These are phyloP conservation scores for Botrytis squamosa DNA, from an alignment of 2,329 filamentous ascomycete species.

Conservation along the genomic window DNA sequence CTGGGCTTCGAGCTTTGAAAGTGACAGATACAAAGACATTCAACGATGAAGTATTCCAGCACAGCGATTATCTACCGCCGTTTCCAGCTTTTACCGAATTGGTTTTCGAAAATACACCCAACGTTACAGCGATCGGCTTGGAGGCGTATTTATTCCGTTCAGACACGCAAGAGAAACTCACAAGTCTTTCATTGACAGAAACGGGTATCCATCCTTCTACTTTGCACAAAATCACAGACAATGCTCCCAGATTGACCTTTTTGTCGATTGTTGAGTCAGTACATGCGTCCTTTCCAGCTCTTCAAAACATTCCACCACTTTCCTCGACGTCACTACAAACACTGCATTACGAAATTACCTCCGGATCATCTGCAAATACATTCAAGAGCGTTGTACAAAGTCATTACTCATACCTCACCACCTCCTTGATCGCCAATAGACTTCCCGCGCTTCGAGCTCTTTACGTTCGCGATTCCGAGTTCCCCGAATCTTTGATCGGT, in stretches of 20 bases:
- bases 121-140: slow-evolving; percentile 71
- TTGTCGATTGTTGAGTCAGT: slow-evolving; percentile 58
- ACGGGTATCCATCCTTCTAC: slow-evolving; percentile 62
- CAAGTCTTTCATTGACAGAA: slow-evolving; percentile 66
- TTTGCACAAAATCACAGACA: slow-evolving; percentile 45
- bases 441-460: slow-evolving; percentile 73
- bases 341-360: slow-evolving; percentile 80
- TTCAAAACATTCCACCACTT: slow-evolving; percentile 58
- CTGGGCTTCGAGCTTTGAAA: slow-evolving; percentile 69
- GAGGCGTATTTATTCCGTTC: slow-evolving; percentile 63
- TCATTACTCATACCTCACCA: slow-evolving; percentile 84
- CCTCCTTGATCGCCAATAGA: slow-evolving; percentile 73
- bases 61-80: slow-evolving; percentile 62
- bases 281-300: slow-evolving; percentile 54
- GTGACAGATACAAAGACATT: slow-evolving; percentile 68
- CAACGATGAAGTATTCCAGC: slow-evolving; percentile 72
- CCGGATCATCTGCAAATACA: slow-evolving; percentile 54
- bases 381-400: slow-evolving; percentile 54
- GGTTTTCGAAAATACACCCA: slow-evolving; percentile 67
- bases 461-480: slow-evolving; percentile 82
- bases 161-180: slow-evolving; percentile 59
- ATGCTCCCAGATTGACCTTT: slow-evolving; percentile 43
- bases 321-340: slow-evolving; percentile 66
- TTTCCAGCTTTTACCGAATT: slow-evolving; percentile 75
- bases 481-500: slow-evolving; percentile 72